phyloP scores from a whole-genome alignment of 495 filamentous ascomycete species.

The Parathielavia appendiculata region DNA sequence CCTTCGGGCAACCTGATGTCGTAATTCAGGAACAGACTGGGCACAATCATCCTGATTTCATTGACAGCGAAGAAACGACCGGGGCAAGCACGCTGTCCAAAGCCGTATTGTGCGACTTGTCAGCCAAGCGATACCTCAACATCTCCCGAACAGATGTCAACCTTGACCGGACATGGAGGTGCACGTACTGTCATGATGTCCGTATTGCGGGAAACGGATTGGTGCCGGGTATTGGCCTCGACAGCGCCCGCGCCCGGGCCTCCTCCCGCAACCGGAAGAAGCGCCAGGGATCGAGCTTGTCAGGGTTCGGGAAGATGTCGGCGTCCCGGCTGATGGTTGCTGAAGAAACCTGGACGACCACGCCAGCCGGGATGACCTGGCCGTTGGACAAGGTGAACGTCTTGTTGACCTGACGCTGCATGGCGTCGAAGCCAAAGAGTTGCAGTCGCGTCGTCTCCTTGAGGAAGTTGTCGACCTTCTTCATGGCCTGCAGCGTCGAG shows the following conservation, averaged over 20 bases:
- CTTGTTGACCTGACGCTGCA: conserved; percentile 37
- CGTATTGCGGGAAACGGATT: conserved; percentile 40
- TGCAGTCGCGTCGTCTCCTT: conserved; percentile 34
- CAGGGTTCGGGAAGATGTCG: conserved; percentile 29
- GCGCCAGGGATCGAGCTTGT: conserved; percentile 47
- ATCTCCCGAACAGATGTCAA: no score
- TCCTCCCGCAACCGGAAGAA: conserved; percentile 44
- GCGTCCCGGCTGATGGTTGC: conserved; percentile 30
- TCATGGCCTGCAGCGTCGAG: conserved; percentile 31
- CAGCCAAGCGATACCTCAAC: not conserved
- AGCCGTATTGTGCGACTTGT: conserved; percentile 37
- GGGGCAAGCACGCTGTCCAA: conserved; percentile 54
- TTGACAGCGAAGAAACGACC: conserved; percentile 54
- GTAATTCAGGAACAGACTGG: conserved; percentile 50
- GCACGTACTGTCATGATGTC: conserved; percentile 28
- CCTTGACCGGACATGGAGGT: no score
- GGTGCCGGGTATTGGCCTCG: conserved; percentile 28
- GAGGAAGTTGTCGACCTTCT: conserved; percentile 35
- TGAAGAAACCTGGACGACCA: conserved; percentile 38
- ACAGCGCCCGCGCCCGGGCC: conserved; percentile 29
- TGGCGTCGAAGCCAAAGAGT: conserved; percentile 16
- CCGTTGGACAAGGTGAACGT: conserved; percentile 42
- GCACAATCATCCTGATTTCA: conserved; percentile 53
- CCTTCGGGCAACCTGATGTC: conserved; percentile 43
- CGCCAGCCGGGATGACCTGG: conserved; percentile 35